phyloP scores from a whole-genome alignment of 1,284 basidiomycete species.

The Trichosporon asahii region DNA sequence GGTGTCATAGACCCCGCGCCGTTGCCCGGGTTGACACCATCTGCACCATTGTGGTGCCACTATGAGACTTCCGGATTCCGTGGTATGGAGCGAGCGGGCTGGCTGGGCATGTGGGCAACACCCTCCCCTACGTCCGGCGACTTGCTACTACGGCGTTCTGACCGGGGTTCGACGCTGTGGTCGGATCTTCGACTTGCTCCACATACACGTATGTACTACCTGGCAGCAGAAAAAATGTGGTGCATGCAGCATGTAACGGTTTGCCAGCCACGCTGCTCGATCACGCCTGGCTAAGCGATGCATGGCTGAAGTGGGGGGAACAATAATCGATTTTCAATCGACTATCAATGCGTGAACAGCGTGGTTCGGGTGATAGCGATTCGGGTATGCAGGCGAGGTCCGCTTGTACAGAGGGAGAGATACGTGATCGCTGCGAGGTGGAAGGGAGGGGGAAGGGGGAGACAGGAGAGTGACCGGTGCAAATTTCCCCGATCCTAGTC shows the following conservation, averaged over 20 bases:
- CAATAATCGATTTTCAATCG: too few relatives aligned
- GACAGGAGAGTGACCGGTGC: too few relatives aligned
- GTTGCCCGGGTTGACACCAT: background rate
- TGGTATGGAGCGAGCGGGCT: background rate
- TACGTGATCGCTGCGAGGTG: background rate
- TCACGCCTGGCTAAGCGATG: background rate
- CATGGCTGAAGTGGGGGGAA: background rate
- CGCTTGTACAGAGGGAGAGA: background rate
- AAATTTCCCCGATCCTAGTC: slow-evolving; percentile 5
- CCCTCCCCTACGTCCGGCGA: background rate
- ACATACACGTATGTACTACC: background rate
- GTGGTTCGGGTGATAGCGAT: background rate
- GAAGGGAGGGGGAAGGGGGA: background rate
- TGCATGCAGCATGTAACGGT: background rate
- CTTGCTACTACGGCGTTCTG: background rate
- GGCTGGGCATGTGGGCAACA: background rate
- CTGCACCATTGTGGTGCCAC: background rate
- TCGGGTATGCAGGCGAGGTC: background rate
- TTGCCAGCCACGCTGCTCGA: too few relatives aligned
- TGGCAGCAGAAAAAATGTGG: background rate
- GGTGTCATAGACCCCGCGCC: background rate
- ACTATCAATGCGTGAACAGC: background rate
- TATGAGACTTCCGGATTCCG: background rate
- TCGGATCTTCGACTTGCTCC: background rate
- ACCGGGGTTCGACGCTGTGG: background rate